These are phyloP conservation scores for Colletotrichum endophyticum DNA, from an alignment of 2,329 filamentous ascomycete species.

Conservation along the genomic window DNA sequence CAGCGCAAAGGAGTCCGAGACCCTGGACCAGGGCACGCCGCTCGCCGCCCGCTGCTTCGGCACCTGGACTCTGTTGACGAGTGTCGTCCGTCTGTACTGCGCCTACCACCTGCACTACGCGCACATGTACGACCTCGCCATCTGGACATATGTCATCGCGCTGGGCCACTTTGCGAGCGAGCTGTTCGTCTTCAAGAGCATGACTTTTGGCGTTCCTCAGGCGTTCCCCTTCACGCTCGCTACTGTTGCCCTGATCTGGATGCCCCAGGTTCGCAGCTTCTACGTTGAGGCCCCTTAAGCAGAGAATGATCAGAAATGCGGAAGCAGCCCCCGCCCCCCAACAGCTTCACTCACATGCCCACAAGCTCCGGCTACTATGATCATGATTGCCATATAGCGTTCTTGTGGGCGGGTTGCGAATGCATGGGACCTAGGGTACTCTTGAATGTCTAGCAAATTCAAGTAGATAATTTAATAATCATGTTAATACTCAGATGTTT, in stretches of 20 bases:
- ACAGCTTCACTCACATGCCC: not conserved
- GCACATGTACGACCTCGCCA: conserved; percentile 77
- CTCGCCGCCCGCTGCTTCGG: conserved; percentile 83
- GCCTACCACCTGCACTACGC: conserved; percentile 80
- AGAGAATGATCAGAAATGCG: not conserved
- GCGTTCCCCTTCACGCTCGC: conserved; percentile 60
- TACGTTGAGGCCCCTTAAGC: conserved; percentile 59
- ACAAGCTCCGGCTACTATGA: not conserved
- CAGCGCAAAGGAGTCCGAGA: conserved; percentile 50
- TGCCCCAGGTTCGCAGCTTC: conserved; percentile 69
- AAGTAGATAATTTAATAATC: not conserved
- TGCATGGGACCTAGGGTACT: not conserved
- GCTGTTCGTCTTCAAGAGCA: conserved; percentile 79
- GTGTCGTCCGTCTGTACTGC: conserved; percentile 80
- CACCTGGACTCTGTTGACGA: conserved; percentile 84
- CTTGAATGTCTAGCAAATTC: not conserved
- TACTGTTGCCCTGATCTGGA: conserved; percentile 61
- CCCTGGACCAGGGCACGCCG: conserved; percentile 69
- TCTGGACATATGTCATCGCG: conserved; percentile 84
- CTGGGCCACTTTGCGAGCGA: conserved; percentile 81
- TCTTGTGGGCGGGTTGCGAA: fast-evolving
- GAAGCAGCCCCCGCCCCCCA: not conserved
- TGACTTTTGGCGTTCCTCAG: conserved; percentile 65
- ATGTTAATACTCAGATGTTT: not conserved
- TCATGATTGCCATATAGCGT: not conserved